Conservation (phyloP, 2,329 filamentous ascomycete genomes). For the Epichloe baconii region DNA sequence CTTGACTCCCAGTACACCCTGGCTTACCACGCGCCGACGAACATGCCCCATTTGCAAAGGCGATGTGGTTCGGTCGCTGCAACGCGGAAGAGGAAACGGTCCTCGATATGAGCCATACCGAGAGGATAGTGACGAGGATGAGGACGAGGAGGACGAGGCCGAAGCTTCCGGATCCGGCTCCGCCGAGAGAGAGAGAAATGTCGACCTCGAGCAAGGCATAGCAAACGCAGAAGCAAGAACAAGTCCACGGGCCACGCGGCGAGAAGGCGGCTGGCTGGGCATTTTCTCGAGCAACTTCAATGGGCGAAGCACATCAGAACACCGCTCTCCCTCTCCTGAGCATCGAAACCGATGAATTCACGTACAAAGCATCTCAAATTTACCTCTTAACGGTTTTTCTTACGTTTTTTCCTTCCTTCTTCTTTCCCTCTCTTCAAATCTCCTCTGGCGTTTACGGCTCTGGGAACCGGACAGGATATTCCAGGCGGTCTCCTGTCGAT, state of each 20-base stretch:
- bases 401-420: background rate
- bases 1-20: conserved; percentile 58
- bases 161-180: conserved; percentile 21
- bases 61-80: conserved; percentile 69
- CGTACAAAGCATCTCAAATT: background rate
- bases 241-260: conserved; percentile 9
- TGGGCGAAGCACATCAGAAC: conserved; percentile 9
- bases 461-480: background rate
- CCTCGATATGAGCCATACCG: conserved; percentile 41
- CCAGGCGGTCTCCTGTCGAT: background rate
- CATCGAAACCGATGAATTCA: conserved; percentile 9
- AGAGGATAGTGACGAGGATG: conserved; percentile 33
- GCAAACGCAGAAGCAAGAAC: conserved; percentile 11
- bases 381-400: background rate
- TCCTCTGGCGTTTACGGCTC: background rate
- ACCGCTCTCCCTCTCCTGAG: conserved; percentile 12
- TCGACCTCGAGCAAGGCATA: conserved; percentile 33
- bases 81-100: conserved; percentile 36
- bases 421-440: background rate
- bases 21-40: conserved; percentile 85
- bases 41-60: conserved; percentile 99
- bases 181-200: conserved; percentile 17
- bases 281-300: conserved; percentile 21
- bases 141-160: conserved; percentile 21
- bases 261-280: conserved; percentile 25